A percentile compares a stretch with the other conserved stretches of the same genome.
phyloP scores from a whole-genome alignment of 805 yeast species.

The Cyberlindnera xylosilytica region DNA sequence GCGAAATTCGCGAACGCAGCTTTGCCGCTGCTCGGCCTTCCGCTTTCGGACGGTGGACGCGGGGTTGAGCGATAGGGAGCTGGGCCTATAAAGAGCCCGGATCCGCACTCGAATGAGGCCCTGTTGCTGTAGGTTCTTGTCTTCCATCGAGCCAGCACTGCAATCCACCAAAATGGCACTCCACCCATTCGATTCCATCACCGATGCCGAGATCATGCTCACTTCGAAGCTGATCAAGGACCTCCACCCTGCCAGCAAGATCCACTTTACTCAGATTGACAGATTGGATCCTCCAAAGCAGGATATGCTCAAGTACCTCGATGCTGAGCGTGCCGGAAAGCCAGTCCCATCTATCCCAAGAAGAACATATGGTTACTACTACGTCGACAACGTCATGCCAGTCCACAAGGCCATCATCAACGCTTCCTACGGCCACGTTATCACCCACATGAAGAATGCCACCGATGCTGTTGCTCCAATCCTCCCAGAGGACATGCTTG shows the following conservation, averaged over 20 bases:
- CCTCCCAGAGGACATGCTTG: slow-evolving; percentile 59
- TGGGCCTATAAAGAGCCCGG: too few relatives aligned
- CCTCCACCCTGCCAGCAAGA: slow-evolving; percentile 46
- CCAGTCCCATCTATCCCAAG: slow-evolving; percentile 61
- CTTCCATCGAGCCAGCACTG: too few relatives aligned
- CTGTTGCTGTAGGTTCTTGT: too few relatives aligned
- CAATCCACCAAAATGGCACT: slow-evolving; percentile 14
- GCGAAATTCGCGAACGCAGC: not conserved
- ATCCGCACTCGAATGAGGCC: too few relatives aligned
- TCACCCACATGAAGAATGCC: slow-evolving; percentile 53
- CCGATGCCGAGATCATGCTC: slow-evolving; percentile 54
- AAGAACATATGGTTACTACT: slow-evolving; percentile 66
- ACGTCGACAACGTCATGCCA: slow-evolving; percentile 43
- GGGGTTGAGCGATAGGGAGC: not conserved
- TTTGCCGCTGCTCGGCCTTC: slow-evolving; percentile 5
- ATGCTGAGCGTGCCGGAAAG: slow-evolving; percentile 60
- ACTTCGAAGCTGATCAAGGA: slow-evolving; percentile 62
- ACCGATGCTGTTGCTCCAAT: slow-evolving; percentile 69
- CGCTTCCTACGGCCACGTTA: slow-evolving; percentile 56
- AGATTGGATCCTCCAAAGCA: slow-evolving; percentile 77
- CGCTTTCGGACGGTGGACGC: slow-evolving; percentile 14
- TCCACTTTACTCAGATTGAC: slow-evolving; percentile 66
- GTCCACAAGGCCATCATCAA: slow-evolving; percentile 74
- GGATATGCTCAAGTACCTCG: slow-evolving; percentile 62
- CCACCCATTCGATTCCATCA: slow-evolving; percentile 60